Conservation (phyloP, 192 early-diverging fungal species). For the Lunasporangiospora selenospora region DNA sequence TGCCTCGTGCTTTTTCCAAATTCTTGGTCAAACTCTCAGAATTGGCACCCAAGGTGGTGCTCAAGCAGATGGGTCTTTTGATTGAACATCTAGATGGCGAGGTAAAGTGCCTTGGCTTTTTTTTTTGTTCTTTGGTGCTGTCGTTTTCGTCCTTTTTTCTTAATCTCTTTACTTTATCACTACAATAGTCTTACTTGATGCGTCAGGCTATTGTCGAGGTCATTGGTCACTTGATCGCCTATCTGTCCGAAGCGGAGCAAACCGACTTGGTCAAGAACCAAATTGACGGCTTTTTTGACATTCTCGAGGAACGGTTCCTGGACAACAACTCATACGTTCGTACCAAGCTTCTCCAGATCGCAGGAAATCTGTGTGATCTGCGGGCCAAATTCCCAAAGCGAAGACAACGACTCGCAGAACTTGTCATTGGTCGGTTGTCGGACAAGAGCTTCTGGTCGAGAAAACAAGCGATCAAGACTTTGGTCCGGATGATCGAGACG, state of each 20-base stretch:
- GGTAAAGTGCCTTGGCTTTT: constrained; percentile 50
- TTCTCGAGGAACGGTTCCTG: constrained; percentile 90
- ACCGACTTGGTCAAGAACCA: constrained; percentile 71
- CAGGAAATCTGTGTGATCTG: constrained; percentile 76
- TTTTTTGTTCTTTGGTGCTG: background rate
- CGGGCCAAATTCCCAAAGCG: constrained; percentile 77
- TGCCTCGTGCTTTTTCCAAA: constrained; percentile 82
- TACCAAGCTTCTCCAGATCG: constrained; percentile 87
- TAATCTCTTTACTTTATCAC: background rate
- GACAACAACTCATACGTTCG: constrained; percentile 89
- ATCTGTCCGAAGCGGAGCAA: constrained; percentile 74
- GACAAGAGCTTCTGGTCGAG: constrained; percentile 93
- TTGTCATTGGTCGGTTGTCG: constrained; percentile 80
- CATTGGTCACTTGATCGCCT: constrained; percentile 83
- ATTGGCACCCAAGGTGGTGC: constrained; percentile 76
- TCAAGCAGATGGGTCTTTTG: constrained; percentile 90
- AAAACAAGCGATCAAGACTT: constrained; percentile 87
- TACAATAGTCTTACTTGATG: constrained; percentile 81
- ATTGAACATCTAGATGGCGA: constrained; percentile 89
- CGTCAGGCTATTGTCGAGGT: constrained; percentile 89
- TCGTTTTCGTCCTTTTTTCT: constrained; percentile 7
- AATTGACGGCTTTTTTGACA: constrained; percentile 88
- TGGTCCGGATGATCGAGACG: constrained; percentile 82
- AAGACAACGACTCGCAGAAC: constrained; percentile 68
- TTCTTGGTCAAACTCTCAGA: constrained; percentile 89